Evolutionary conservation across 2,329 filamentous ascomycete species (phyloP), one percentile per base, ranked within the genome.

Genomic region (Albophoma yamanashiensis): DNA sequence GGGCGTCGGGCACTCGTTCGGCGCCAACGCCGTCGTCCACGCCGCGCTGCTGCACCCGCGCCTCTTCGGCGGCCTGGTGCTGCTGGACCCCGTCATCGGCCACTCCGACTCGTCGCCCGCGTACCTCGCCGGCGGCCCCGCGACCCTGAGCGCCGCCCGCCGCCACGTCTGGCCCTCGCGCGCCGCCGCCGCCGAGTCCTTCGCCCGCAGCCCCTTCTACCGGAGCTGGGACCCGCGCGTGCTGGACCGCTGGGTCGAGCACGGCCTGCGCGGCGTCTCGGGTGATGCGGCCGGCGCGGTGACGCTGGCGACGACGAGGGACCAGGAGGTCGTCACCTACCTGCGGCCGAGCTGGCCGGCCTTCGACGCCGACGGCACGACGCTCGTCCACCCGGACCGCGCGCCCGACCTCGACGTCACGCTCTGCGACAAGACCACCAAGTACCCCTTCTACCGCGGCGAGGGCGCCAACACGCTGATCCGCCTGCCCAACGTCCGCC

Each of bases 1-100:
- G 63, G 92, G 90, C 60, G 74, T 97, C 36, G 93, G 91, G 20
- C 93, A 97, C 75, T 96, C 91, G 66, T 92, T 96, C 79, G 93
- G 93, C 66, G 92, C 82, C 64, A 84, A 83, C 69, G 83, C 89
- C 61, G 80, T 97, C 59, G 79, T 83, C 59, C 86, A 91, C 66
- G 78, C 93, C 20, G 78, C 89, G 5, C 77, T 93, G 14, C 81
- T 91, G 65, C 89, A 96, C 73, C 92, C 93, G 1, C 88, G 92
- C 9, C 83, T 97, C 25, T 80, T 97, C 64, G 82, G 86, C 63
- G 83, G 84, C 9, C 74, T 96, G 8, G 78, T 96, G 53, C 81
- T 96, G 39, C 76, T 97, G n/a, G 92, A 97, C 69, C 91, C 92
- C 0, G 89, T 94, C 62, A 87, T 96, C 65, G 80, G 84, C 57